Evolutionary conservation across 2,329 filamentous ascomycete genomes (phyloP), one percentile per base, ranked within the genome.

Genomic region (Trichoderma afroharzianum): DNA sequence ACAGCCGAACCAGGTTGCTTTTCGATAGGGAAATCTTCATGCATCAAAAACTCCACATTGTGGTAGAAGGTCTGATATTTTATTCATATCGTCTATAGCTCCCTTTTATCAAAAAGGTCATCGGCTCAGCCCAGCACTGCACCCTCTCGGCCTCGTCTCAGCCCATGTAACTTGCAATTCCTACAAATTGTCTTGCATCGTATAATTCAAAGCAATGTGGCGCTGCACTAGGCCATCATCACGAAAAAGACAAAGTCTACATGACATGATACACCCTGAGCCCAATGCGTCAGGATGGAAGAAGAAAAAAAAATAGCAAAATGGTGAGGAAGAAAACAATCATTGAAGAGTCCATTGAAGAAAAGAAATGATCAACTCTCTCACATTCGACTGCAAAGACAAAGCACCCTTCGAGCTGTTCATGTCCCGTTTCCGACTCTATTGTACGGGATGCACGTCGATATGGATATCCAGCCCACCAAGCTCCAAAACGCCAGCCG

Each of bases 161-260:
- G 47, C 47, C n/a, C 47, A 50, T 32, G 18, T 32, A 36, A 32
- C 26, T 21, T 47, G 18, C 5, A 36, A 26, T 26, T 32, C 53
- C n/a, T n/a, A 26, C 28, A 62, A 28, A 21, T 24, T 33, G 57
- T 53, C 43, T 28, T 50, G 28, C 57, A 69, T 36, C 67, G 47
- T 53, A 61, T 69, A 69, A 69, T 32, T 69, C 55, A 28, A 50
- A 36, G 28, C 55, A 30, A 62, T 36, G 67, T 50, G 70, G 63
- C 63, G 57, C 63, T 71, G 70, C 58, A 63, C 70, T 68, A 68
- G 55, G 63, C 70, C 70, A 50, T 63, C 59, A 63, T 70, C 68
- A 39, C 68, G 30, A 63, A 70, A 70, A 66, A 43, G 32, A 33
- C 50, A 66, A 66, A 71, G 32, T 67, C 62, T 66, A 68, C 33